Evolutionary conservation across 148 eudicot species (phyloP), one percentile per base, ranked within the genome.

Genomic region (Drosera capensis): DNA sequence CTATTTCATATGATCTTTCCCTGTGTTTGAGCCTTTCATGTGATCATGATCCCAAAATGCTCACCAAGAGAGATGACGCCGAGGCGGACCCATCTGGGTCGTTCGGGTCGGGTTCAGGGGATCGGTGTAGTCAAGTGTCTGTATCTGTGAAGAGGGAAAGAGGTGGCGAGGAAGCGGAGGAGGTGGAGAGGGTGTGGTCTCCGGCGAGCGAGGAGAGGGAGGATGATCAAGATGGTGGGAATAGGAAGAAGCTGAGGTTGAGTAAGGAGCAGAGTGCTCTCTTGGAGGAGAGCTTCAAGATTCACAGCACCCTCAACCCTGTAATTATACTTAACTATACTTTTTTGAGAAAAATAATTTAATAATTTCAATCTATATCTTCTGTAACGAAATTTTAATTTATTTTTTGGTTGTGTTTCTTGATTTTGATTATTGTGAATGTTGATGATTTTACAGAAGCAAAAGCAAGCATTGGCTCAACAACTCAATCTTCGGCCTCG

Each of bases 391-490:
- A n/a, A n/a, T n/a, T n/a, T n/a, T n/a, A n/a, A n/a, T n/a, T n/a
- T n/a, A n/a, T n/a, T n/a, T n/a, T 38, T 37, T n/a, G 17, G 21
- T 30, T n/a, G 8, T n/a, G 11, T 0, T 11, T 3, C 21, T 18
- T 19, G 13, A 15, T 25, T 37, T 19, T 4, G 19, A 14, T 14
- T 20, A 13, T 35, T 31, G 8, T 39, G 1, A 13, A 24, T 23
- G 47, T 22, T 8, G 14, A 43, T 36, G 5, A 7, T 16, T 44
- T 30, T 31, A 19, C 80, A 85, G 95, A 75, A 72, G 40, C 92
- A 80, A 72, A 85, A 85, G 51, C 80, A 80, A 59, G 83, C 67
- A 1, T 57, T 85, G n/a, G 95, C 95, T 9, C 60, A 70, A 23
- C 55, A 68, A 56, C 54, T 85, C 57, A 75, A 68, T 51, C 66